These are phyloP conservation scores for Xylaria sp. DNA, from an alignment of 2,329 filamentous ascomycete genomes.

Conservation along the genomic window DNA sequence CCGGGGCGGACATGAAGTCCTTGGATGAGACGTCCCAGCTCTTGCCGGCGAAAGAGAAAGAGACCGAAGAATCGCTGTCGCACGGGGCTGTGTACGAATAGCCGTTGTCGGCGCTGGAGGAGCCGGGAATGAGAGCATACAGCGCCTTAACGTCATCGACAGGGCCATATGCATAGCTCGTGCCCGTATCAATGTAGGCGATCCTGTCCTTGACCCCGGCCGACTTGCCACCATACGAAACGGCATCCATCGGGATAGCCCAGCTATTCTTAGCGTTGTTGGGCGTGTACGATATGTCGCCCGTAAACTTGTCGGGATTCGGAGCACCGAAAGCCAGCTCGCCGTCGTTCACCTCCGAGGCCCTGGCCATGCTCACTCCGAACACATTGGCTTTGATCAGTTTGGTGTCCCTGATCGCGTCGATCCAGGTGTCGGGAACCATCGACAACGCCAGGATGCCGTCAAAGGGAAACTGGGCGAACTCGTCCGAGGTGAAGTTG, in stretches of 20 bases:
- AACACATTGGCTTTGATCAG: conserved; percentile 67
- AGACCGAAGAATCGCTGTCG: conserved; percentile 60
- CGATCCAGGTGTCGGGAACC: conserved; percentile 68
- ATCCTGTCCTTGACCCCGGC: conserved; percentile 57
- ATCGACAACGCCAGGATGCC: conserved; percentile 82
- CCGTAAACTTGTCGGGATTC: conserved; percentile 68
- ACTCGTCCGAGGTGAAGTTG: conserved; percentile 71
- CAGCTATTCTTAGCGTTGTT: conserved; percentile 59
- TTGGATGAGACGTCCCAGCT: conserved; percentile 67
- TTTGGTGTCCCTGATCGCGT: conserved; percentile 59
- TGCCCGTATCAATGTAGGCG: conserved; percentile 83
- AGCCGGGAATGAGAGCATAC: conserved; percentile 68
- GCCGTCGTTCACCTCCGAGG: conserved; percentile 67
- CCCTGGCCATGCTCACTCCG: conserved; percentile 70
- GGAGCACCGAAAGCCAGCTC: conserved; percentile 76
- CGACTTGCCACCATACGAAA: conserved; percentile 61
- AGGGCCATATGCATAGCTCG: conserved; percentile 77
- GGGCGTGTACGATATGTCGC: conserved; percentile 68
- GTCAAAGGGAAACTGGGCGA: conserved; percentile 79
- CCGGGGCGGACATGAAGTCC: conserved; percentile 67
- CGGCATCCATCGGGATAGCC: conserved; percentile 71
- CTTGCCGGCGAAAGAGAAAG: conserved; percentile 68
- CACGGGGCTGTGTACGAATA: conserved; percentile 75
- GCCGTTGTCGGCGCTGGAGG: conserved; percentile 56
- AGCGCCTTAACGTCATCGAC: conserved; percentile 65